phyloP scores from a whole-genome alignment of 2,329 filamentous ascomycete species.

The Aspergillus brunneoviolaceus region DNA sequence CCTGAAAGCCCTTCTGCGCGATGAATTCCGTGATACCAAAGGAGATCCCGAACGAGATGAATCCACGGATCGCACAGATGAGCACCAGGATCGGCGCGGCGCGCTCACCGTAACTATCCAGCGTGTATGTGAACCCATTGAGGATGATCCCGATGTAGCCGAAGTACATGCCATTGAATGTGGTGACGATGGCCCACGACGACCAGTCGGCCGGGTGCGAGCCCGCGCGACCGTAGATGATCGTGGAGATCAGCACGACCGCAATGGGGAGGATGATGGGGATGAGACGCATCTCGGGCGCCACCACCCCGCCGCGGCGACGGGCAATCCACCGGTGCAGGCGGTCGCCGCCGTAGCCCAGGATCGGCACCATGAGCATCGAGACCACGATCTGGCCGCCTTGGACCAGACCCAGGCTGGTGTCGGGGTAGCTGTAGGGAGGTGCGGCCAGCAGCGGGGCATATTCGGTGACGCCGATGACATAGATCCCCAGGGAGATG shows the following conservation, averaged over 20 bases:
- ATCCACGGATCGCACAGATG: constrained; percentile 8
- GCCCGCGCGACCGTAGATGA: constrained; percentile 10
- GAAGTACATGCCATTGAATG: constrained; percentile 12
- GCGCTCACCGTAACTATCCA: constrained; percentile 11
- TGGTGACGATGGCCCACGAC: constrained; percentile 7
- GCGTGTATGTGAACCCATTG: constrained; percentile 7
- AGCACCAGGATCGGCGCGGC: constrained; percentile 13
- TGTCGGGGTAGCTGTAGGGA: constrained; percentile 8
- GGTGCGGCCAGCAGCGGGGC: constrained; percentile 8
- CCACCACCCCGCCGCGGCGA: constrained; percentile 1
- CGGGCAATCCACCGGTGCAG: constrained; percentile 3
- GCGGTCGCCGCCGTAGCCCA: constrained; percentile 13
- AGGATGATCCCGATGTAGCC: constrained; percentile 9
- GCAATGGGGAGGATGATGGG: constrained; percentile 1
- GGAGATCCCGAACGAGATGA: constrained; percentile 14
- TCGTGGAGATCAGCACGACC: constrained; percentile 6
- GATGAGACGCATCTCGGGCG: constrained; percentile 8
- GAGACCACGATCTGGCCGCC: constrained; percentile 12
- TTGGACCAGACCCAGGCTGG: constrained; percentile 10
- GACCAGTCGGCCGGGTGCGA: constrained; percentile 5
- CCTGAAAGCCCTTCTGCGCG: constrained; percentile 1
- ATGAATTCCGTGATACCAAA: constrained; percentile 13
- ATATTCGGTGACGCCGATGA: constrained; percentile 12
- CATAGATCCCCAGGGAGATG: constrained; percentile 13
- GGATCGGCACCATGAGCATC: constrained; percentile 13